Conservation (phyloP, 352 stramenopile genomes). For the Phytopythium oedochilum region DNA sequence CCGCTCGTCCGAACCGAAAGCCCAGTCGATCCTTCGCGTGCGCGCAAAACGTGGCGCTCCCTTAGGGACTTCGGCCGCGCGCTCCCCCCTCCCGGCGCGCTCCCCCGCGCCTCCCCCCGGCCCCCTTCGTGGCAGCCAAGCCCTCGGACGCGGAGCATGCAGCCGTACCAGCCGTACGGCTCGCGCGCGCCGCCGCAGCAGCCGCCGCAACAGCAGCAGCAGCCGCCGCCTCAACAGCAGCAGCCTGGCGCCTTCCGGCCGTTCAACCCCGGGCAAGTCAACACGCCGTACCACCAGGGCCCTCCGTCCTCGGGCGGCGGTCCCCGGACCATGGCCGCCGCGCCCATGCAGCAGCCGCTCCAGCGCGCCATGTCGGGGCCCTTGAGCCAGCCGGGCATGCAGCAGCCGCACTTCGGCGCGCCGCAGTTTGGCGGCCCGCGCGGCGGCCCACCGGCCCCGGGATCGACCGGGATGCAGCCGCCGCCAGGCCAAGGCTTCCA, state of each 20-base stretch:
- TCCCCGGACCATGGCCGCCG: slow-evolving; percentile 13
- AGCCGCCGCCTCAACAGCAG: slow-evolving; percentile 23
- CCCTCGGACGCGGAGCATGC: not conserved
- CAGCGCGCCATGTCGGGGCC: slow-evolving; percentile 26
- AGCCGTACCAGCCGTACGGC: slow-evolving; percentile 58
- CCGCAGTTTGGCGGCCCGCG: slow-evolving; percentile 8
- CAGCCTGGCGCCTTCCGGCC: slow-evolving; percentile 47
- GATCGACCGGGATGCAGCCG: not conserved
- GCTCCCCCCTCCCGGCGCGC: not conserved
- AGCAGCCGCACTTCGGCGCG: slow-evolving; percentile 14
- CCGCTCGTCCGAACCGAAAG: not conserved
- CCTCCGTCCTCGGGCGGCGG: slow-evolving; percentile 21
- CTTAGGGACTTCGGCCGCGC: not conserved
- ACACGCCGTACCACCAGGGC: slow-evolving; percentile 19
- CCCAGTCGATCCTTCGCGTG: slow-evolving; percentile 1
- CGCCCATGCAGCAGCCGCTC: slow-evolving; percentile 4
- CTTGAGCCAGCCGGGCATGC: slow-evolving; percentile 22
- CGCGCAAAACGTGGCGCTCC: slow-evolving; percentile 1
- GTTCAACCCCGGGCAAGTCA: slow-evolving; percentile 56
- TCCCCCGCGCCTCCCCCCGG: not conserved
- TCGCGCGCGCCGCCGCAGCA: slow-evolving; percentile 21
- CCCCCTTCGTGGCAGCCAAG: not conserved
- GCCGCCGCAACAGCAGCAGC: slow-evolving; percentile 24
- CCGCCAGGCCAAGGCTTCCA: slow-evolving; percentile 6
- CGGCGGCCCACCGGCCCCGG: not conserved